Evolutionary conservation across 163 green algal genomes (phyloP).

Genomic region (Chlamydomonas reinhardtii): DNA sequence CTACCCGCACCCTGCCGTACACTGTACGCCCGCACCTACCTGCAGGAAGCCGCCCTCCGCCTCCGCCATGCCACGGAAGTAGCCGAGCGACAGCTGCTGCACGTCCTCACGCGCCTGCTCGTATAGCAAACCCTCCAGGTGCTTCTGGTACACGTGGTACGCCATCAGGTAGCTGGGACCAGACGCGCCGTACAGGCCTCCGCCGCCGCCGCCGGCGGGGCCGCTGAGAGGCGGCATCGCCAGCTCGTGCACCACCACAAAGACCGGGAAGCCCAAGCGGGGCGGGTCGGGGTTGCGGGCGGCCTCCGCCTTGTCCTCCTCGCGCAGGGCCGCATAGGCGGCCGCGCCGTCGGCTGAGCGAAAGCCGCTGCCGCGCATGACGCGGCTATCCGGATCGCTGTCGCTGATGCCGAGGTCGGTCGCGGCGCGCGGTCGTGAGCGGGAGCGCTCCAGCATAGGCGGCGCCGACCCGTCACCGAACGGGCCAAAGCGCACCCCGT

Average conservation of each 20-base stretch:
- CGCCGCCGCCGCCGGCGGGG: neutral
- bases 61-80: slow-evolving; percentile 15
- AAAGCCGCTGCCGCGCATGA: neutral
- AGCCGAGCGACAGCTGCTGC: slow-evolving; percentile 17
- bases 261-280: slow-evolving; percentile 12
- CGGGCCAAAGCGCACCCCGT: slow-evolving; percentile 21
- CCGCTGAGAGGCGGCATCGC: neutral
- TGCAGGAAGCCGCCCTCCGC: slow-evolving; percentile 23
- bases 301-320: neutral
- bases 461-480: neutral
- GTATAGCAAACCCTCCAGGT: slow-evolving; percentile 39
- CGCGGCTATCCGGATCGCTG: neutral
- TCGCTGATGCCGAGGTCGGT: neutral
- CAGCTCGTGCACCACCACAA: slow-evolving; percentile 45
- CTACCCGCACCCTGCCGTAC: too few relatives aligned
- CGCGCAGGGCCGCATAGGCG: neutral
- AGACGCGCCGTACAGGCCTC: neutral
- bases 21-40: neutral
- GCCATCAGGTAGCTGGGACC: slow-evolving; percentile 29
- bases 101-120: slow-evolving; percentile 25
- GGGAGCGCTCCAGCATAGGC: neutral
- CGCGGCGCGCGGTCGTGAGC: too few relatives aligned
- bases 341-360: neutral
- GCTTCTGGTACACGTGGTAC: slow-evolving; percentile 46
- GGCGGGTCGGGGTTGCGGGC: neutral